Evolutionary conservation across 352 stramenopile genomes (phyloP).

Genomic region (Nothophytophthora sp.): DNA sequence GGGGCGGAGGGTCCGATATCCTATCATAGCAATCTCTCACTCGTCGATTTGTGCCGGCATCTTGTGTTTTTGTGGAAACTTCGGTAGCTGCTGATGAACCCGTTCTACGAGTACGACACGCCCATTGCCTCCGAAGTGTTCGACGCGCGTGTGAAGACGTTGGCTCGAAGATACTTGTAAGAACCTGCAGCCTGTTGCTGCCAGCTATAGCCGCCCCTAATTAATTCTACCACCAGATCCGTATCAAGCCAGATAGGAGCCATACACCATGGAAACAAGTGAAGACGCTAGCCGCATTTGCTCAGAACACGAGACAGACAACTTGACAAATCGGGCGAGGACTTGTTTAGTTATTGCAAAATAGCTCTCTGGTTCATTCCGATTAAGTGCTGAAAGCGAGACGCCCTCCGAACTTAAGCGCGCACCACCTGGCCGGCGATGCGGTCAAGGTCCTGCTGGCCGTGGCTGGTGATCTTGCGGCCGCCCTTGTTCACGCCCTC

Average conservation of each 20-base stretch:
- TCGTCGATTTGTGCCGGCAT: constrained; percentile 8
- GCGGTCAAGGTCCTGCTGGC: constrained; percentile 99
- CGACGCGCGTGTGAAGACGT: constrained; percentile 89
- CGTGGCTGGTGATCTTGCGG: constrained; percentile 95
- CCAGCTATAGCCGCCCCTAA: no score
- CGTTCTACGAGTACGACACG: constrained; percentile 96
- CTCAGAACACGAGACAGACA: no score
- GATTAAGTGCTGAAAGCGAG: constrained; percentile 24
- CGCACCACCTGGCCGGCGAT: constrained; percentile 96
- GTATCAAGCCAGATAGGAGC: no score
- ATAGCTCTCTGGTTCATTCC: constrained; percentile 48
- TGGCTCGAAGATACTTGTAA: constrained; percentile 90
- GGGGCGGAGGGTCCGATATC: no score
- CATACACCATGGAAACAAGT: no score
- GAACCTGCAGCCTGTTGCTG: background rate
- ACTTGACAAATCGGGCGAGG: constrained; percentile 11
- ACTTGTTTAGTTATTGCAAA: constrained; percentile 58
- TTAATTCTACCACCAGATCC: no score
- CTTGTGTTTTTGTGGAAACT: constrained; percentile 7
- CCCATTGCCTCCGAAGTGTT: constrained; percentile 94
- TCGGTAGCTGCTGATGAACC: constrained; percentile 97
- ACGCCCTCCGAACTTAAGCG: constrained; percentile 59
- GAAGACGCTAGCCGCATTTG: no score
- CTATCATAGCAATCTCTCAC: constrained; percentile 10
- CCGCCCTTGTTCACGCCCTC: constrained; percentile 93